Evolutionary conservation across 306 rosid genomes (phyloP), one percentile per base, ranked within the genome.

Genomic region (Luffa aegyptiaca): DNA sequence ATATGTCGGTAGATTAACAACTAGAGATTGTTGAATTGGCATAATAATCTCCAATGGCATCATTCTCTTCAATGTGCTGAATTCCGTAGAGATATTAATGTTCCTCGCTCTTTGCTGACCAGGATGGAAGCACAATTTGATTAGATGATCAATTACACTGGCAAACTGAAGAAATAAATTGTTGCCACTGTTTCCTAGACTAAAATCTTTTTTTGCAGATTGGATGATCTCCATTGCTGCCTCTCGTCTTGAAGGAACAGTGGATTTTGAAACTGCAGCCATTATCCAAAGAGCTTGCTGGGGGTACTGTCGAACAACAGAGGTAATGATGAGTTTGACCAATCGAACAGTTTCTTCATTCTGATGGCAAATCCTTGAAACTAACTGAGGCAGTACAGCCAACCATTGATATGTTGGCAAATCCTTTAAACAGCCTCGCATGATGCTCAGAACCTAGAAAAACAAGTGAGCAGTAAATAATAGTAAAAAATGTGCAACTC

Each of bases 251-350:
- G 99, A 95, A 80, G 93, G 92, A 86, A 95, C 93, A 46, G 92
- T 89, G 26, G 97, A 93, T 85, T 93, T 95, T 83, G 97, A 95
- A 87, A 95, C 97, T 58, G 99, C 99, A 20, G 97, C 99, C 99
- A 95, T 93, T 80, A 95, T 90, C 99, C 99, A 95, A 12, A 95
- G 89, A 71, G 93, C 93, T 81, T 95, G 98, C 74, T 93, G 98
- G 52, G 99, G 97, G 81, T 93, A 93, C 80, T 89, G 88, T 31
- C 84, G 86, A 75, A 95, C 92, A 89, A 95, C 97, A 75, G 92
- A 92, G 84, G 93, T 86, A 82, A 92, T 92, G 55, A 91, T 89
- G 84, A 53, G 84, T 82, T 95, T 95, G 79, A 95, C 99, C 78
- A 93, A 76, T 82, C 90, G 84, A 85, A 93, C 97, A 88, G 89